A percentile compares a stretch with the other conserved stretches of the same genome.
Conservation (phyloP, 164 flowering plant species). For the Stephania yunnanensis region DNA sequence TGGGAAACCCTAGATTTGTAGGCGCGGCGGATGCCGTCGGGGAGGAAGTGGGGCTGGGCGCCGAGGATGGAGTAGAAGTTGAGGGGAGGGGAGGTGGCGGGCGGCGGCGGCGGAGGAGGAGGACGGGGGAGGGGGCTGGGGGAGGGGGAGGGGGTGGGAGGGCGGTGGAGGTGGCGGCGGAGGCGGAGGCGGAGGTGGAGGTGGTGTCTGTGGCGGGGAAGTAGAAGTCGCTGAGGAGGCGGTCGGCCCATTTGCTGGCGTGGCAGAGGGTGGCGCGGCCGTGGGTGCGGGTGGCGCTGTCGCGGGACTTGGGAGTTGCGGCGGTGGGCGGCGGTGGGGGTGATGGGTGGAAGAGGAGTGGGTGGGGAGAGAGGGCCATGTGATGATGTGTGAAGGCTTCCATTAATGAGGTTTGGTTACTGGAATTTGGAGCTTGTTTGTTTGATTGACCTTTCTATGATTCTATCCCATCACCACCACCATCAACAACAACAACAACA, state of each 20-base stretch:
- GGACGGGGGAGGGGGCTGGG: conserved; percentile 48
- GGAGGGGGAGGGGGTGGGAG: conserved; percentile 31
- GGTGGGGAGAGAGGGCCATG: background rate
- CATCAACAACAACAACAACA: no score
- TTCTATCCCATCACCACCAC: no score
- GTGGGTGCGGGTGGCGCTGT: background rate
- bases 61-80: conserved; percentile 76
- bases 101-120: conserved; percentile 36
- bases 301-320: background rate
- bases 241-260: conserved; percentile 94
- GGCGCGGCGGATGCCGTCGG: conserved; percentile 77
- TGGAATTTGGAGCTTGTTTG: no score
- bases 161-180: conserved; percentile 27
- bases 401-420: no score
- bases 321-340: background rate
- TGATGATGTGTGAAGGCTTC: no score
- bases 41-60: conserved; percentile 79
- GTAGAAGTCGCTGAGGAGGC: conserved; percentile 88
- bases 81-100: conserved; percentile 61
- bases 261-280: conserved; percentile 26
- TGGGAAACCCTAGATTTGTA: conserved; percentile 79
- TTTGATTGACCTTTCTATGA: no score
- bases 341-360: background rate
- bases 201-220: conserved; percentile 36
- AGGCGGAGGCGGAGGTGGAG: conserved; percentile 13